Evolutionary conservation across 176 grass and related monocot species (phyloP), one percentile per base, ranked within the genome.

Genomic region (Tillandsia leiboldiana): DNA sequence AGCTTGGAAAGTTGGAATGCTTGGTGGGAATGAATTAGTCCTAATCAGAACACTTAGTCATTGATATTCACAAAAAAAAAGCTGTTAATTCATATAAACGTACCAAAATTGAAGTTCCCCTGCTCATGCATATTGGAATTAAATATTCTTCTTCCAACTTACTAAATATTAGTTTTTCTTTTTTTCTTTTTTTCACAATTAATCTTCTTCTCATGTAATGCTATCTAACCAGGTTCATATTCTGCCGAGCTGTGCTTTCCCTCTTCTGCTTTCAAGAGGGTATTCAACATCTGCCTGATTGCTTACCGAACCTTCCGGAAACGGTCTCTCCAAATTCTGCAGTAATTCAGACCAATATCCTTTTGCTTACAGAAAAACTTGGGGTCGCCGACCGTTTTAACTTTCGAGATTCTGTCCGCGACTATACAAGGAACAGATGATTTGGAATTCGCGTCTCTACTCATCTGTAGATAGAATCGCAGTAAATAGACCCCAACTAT

Each of bases 401-500:
- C 67, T 99, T 92, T 56, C 51, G 63, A 77, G 53, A 77, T 56
- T 80, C 59, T 51, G 62, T 52, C 50, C 11, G 10, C 68, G 84
- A 86, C 14, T 73, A 48, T 77, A 83, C 65, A 83, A 29, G 23
- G 15, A 15, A 58, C 57, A 74, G 64, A 75, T 88, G 67, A 81
- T 76, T 79, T 75, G 72, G 59, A 7, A 26, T 64, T 65, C 70
- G 67, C 75, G 72, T 77, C 53, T 84, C 51, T 80, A 70, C 81
- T 80, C 75, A 79, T 71, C 48, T 94, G 90, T 94, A 99, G 82
- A 99, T 99, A 94, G 74, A 84, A 88, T 71, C 64, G 67, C 73
- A 80, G 90, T 99, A 99, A 87, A 96, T 99, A 99, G 82, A 80
- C 78, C 57, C 71, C 73, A 84, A 78, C 67, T 71, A 92, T 92